A percentile compares a stretch with the other conserved stretches of the same genome.
These are phyloP conservation scores for Protomyces inundatus DNA, from an alignment of 1,139 yeast genomes.

Conservation along the genomic window DNA sequence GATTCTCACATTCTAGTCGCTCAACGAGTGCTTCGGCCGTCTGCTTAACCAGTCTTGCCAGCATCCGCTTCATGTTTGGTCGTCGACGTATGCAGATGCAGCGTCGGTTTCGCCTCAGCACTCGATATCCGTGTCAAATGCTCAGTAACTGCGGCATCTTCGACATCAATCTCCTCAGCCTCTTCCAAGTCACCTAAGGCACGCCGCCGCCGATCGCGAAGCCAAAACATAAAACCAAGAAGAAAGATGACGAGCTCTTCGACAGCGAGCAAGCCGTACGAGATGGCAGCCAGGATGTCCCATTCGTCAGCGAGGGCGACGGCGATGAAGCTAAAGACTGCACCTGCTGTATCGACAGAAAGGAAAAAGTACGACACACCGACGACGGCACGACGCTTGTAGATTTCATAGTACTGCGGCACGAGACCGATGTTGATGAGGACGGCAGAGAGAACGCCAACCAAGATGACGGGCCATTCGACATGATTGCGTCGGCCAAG, in stretches of 20 bases:
- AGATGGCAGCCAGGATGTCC: constrained; percentile 71
- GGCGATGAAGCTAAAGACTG: constrained; percentile 64
- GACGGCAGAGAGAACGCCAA: constrained; percentile 75
- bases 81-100: too few species aligned
- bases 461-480: constrained; percentile 70
- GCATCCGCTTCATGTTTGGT: too few species aligned
- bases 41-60: too few species aligned
- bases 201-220: constrained; percentile 14
- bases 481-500: constrained; percentile 39
- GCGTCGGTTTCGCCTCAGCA: too few species aligned
- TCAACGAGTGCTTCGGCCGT: too few species aligned
- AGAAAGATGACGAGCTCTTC: constrained; percentile 72
- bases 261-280: constrained; percentile 65
- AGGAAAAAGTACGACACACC: constrained; percentile 85
- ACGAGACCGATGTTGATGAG: constrained; percentile 69
- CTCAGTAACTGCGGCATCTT: neutral
- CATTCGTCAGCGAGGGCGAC: constrained; percentile 42
- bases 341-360: constrained; percentile 73
- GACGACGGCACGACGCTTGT: constrained; percentile 71
- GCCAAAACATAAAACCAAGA: constrained; percentile 45
- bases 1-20: too few species aligned
- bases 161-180: neutral
- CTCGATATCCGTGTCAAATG: neutral
- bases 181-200: neutral
- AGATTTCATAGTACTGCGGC: constrained; percentile 84